Evolutionary conservation across 2,329 filamentous ascomycete species (phyloP).

Genomic region (Bipolaris bicolor): DNA sequence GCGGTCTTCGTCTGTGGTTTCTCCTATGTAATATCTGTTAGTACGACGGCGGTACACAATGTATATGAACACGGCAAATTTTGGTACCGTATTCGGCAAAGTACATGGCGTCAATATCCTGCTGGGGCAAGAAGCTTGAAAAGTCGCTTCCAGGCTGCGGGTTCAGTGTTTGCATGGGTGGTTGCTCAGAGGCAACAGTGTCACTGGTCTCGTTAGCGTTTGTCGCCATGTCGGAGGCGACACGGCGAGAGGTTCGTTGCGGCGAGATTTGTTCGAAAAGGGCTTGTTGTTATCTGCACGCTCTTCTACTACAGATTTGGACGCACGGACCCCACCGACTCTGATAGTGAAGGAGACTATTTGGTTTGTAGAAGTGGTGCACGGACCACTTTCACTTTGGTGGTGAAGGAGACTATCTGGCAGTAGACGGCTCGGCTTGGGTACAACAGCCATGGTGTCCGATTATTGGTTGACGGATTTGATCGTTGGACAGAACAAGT

Average conservation of each 20-base stretch:
- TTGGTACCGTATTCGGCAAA: not conserved
- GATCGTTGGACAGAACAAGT: not conserved
- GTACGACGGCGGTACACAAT: not conserved
- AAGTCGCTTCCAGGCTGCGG: not conserved
- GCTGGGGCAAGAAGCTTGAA: not conserved
- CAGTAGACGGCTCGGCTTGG: not conserved
- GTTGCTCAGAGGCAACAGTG: not conserved
- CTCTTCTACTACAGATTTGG: no score
- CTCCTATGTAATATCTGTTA: not conserved
- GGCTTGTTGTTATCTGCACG: no score
- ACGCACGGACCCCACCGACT: not conserved
- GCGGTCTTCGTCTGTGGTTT: conserved; percentile 4
- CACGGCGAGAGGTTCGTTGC: no score
- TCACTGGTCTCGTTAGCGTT: not conserved
- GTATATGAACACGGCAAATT: not conserved
- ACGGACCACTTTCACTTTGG: not conserved
- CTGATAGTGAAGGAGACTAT: not conserved
- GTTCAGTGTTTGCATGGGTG: not conserved
- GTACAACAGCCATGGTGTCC: not conserved
- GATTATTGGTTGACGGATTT: not conserved
- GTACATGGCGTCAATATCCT: not conserved
- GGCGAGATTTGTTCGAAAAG: no score
- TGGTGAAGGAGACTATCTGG: not conserved
- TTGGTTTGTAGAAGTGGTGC: not conserved
- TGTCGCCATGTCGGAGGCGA: not conserved